Conservation (phyloP, 768 basidiomycete species). For the Amyloporia xantha region DNA sequence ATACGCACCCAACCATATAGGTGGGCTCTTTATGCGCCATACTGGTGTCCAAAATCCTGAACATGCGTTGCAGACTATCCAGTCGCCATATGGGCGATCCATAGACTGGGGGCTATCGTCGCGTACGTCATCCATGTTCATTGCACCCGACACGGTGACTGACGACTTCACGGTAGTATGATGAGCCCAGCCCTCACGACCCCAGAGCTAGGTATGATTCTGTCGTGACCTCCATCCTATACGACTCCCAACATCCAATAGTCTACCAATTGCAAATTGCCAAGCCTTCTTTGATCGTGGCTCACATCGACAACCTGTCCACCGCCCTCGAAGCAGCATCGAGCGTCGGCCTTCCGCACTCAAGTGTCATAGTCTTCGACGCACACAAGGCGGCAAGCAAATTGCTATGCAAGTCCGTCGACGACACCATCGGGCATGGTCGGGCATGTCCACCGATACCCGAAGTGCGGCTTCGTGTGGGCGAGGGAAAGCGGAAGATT, state of each 20-base stretch:
- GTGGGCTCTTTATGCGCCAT: not conserved
- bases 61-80: slow-evolving; percentile 5
- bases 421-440: not conserved
- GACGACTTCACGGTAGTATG: slow-evolving; percentile 2
- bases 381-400: slow-evolving; percentile 1
- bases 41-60: not conserved
- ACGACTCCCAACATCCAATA: not conserved
- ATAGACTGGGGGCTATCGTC: slow-evolving; percentile 10
- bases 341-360: slow-evolving; percentile 10
- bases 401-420: not conserved
- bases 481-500: slow-evolving; percentile 9
- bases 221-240: not conserved
- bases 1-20: slow-evolving; percentile 1
- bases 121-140: slow-evolving; percentile 7
- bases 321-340: slow-evolving; percentile 18
- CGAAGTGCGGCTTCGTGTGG: slow-evolving; percentile 4
- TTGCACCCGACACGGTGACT: not conserved
- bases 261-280: slow-evolving; percentile 23
- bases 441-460: not conserved
- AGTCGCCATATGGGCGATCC: slow-evolving; percentile 8
- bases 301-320: slow-evolving; percentile 17
- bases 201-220: slow-evolving; percentile 4
- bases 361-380: slow-evolving; percentile 19
- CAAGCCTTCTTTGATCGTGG: slow-evolving; percentile 17
- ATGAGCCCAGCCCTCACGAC: slow-evolving; percentile 4